Percentiles rank a stretch among this genome's conserved stretches.
Evolutionary conservation across 805 yeast species (phyloP).

Genomic region (Metschnikowia proteae): DNA sequence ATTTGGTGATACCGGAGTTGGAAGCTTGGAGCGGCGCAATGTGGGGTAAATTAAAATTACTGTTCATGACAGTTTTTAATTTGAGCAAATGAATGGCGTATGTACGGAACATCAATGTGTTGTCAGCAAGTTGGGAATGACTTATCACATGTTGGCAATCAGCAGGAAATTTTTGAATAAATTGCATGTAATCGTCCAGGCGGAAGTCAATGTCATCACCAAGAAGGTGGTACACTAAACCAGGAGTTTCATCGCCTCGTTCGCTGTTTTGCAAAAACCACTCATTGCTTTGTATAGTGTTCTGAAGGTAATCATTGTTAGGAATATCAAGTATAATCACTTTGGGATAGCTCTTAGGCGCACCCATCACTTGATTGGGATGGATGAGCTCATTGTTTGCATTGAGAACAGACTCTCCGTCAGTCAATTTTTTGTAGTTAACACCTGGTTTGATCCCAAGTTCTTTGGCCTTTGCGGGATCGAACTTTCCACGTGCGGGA

Average conservation of each 20-base stretch:
- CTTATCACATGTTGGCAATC: constrained; percentile 61
- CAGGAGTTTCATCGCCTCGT: constrained; percentile 35
- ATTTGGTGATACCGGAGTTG: constrained; percentile 12
- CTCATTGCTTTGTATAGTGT: constrained; percentile 22
- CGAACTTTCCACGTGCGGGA: constrained; percentile 74
- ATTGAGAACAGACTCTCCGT: constrained; percentile 54
- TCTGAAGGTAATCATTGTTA: constrained; percentile 36
- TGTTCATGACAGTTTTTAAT: constrained; percentile 50
- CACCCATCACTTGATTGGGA: constrained; percentile 72
- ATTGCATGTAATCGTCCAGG: constrained; percentile 41
- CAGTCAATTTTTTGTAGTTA: constrained; percentile 53
- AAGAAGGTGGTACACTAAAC: constrained; percentile 70
- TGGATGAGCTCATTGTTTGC: constrained; percentile 54
- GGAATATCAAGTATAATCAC: constrained; percentile 76
- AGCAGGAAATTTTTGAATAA: constrained; percentile 53
- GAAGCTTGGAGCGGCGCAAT: constrained; percentile 21
- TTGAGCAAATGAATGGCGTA: constrained; percentile 53
- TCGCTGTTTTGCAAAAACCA: constrained; percentile 34
- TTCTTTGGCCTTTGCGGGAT: constrained; percentile 57
- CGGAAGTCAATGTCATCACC: constrained; percentile 55
- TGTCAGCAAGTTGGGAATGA: constrained; percentile 63
- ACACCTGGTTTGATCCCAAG: constrained; percentile 69
- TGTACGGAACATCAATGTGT: constrained; percentile 55
- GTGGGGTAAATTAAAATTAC: constrained; percentile 41
- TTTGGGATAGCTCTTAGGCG: constrained; percentile 53